Evolutionary conservation across 2,329 filamentous ascomycete genomes (phyloP).

Genomic region (Penicillium sp.): DNA sequence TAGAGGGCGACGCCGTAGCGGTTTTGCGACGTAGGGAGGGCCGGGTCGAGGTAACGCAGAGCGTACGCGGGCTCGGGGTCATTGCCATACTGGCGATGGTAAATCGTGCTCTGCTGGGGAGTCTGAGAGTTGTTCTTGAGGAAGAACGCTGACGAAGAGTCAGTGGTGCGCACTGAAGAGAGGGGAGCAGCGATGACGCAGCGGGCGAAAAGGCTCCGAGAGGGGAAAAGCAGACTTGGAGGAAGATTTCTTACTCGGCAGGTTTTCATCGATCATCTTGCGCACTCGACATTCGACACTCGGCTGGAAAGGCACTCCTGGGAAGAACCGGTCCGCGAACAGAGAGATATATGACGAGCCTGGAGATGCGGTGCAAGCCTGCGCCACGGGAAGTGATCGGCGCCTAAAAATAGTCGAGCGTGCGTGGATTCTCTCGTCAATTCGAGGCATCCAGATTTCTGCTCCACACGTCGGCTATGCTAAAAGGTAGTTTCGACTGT

Average conservation of each 20-base stretch:
- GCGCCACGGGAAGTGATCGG: conserved; percentile 23
- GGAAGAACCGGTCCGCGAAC: too few relatives aligned
- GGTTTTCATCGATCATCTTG: conserved; percentile 85
- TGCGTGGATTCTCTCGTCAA: neutral
- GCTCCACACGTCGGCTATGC: conserved; percentile 11
- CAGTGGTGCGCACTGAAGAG: conserved; percentile 13
- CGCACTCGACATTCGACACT: too few relatives aligned
- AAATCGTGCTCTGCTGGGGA: conserved; percentile 38
- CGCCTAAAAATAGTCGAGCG: conserved; percentile 25
- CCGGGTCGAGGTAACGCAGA: conserved; percentile 71
- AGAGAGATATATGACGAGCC: too few relatives aligned
- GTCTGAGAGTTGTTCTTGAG: conserved; percentile 51
- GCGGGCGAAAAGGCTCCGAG: neutral
- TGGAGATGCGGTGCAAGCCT: conserved; percentile 8
- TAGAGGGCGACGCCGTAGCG: conserved; percentile 83
- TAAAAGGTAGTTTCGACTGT: too few relatives aligned
- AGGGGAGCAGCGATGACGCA: conserved; percentile 16
- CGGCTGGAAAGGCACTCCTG: too few relatives aligned
- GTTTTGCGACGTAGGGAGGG: conserved; percentile 67
- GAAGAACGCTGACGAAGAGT: conserved; percentile 53
- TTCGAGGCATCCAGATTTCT: neutral
- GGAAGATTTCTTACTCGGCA: conserved; percentile 60
- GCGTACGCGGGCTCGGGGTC: conserved; percentile 77
- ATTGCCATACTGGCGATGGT: conserved; percentile 67
- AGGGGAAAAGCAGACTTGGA: too few relatives aligned